phyloP scores from a whole-genome alignment of 1,284 basidiomycete species.

The Trametes sp. region DNA sequence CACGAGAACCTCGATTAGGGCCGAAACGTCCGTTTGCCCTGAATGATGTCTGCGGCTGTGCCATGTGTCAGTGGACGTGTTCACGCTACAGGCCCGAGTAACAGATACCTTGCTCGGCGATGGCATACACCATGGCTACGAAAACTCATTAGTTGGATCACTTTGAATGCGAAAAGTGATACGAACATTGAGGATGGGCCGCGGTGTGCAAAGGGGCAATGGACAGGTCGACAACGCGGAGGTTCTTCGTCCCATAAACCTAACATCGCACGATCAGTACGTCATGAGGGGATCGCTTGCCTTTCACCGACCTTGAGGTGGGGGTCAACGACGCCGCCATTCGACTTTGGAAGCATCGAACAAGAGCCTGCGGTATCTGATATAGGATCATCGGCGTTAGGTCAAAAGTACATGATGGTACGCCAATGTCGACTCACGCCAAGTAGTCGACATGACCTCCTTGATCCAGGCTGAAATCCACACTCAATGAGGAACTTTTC shows the following conservation, averaged over 20 bases:
- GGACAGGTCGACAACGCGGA: constrained; percentile 43
- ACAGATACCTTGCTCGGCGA: constrained; percentile 42
- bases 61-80: not conserved
- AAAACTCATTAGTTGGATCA: constrained; percentile 1
- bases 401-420: not conserved
- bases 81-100: not conserved
- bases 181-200: constrained; percentile 41
- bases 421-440: constrained; percentile 33
- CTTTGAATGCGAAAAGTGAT: constrained; percentile 43
- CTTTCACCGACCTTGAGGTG: constrained; percentile 33
- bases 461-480: constrained; percentile 37
- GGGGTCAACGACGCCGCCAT: constrained; percentile 41
- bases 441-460: constrained; percentile 35
- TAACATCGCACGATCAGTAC: constrained; percentile 13
- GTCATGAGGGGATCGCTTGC: constrained; percentile 39
- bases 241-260: constrained; percentile 44
- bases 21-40: constrained; percentile 32
- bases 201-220: constrained; percentile 36
- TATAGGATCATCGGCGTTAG: not conserved
- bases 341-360: constrained; percentile 40
- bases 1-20: constrained; percentile 11
- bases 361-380: constrained; percentile 42
- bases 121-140: constrained; percentile 40
- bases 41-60: constrained; percentile 44
- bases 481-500: too few species aligned